These are phyloP conservation scores for Lodderomyces orthopsilosis DNA, from an alignment of 1,139 yeast species.

Conservation along the genomic window DNA sequence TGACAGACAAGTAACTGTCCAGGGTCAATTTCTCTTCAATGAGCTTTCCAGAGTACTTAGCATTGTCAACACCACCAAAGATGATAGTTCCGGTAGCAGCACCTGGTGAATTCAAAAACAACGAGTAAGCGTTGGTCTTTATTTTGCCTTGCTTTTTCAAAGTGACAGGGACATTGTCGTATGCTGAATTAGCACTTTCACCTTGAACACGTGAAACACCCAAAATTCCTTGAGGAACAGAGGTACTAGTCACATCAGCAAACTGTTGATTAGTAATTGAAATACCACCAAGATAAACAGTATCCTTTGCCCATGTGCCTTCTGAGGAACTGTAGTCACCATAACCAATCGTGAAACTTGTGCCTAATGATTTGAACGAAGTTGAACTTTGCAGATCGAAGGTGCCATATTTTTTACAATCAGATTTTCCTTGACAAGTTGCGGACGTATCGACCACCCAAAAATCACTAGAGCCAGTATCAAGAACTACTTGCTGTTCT, in stretches of 20 bases:
- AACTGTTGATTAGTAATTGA: conserved; percentile 15
- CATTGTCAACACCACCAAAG: conserved; percentile 31
- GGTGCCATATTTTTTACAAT: conserved; percentile 7
- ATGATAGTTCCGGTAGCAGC: conserved; percentile 24
- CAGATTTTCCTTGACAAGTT: conserved; percentile 6
- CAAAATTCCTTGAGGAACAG: conserved; percentile 17
- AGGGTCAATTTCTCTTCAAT: conserved; percentile 9
- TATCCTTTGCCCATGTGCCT: conserved; percentile 56
- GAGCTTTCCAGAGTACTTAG: conserved; percentile 24
- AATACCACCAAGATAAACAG: conserved; percentile 14
- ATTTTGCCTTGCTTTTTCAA: conserved; percentile 45
- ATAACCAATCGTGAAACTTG: conserved; percentile 11
- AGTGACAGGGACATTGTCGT: conserved; percentile 31
- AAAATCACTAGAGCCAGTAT: conserved; percentile 31
- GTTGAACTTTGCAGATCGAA: conserved; percentile 8
- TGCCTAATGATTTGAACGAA: conserved; percentile 8
- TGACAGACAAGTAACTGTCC: conserved; percentile 4
- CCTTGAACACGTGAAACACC: conserved; percentile 21
- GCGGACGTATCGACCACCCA: conserved; percentile 19
- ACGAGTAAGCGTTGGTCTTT: conserved; percentile 35
- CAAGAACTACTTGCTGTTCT: conserved; percentile 11
- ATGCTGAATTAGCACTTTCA: conserved; percentile 14
- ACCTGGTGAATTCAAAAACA: conserved; percentile 25
- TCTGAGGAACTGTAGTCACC: conserved; percentile 29
- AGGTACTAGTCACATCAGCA: conserved; percentile 17